These are phyloP conservation scores for Dendrocalamus latiflorus DNA, from an alignment of 202 grass and related monocot species.

Conservation along the genomic window DNA sequence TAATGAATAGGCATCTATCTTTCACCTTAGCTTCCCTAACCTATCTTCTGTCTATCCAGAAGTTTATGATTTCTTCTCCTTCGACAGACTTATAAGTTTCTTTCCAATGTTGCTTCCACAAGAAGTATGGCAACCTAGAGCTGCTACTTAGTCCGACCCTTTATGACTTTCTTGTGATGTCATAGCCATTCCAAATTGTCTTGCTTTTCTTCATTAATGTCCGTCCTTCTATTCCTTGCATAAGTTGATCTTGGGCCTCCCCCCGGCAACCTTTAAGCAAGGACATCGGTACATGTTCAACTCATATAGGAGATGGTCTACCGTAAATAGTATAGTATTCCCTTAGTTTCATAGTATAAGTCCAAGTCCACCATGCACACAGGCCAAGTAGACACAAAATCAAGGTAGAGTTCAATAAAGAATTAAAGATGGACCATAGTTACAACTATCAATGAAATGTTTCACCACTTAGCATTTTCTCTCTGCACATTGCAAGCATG, in stretches of 20 bases:
- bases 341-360: not conserved
- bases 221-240: not conserved
- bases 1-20: not conserved
- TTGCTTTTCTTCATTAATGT: not conserved
- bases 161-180: not conserved
- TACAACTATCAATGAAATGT: not conserved
- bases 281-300: not conserved
- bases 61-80: not conserved
- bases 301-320: not conserved
- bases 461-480: not conserved
- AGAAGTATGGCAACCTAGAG: not conserved
- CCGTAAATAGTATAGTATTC: not conserved
- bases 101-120: not conserved
- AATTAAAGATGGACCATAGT: not conserved
- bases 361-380: not conserved
- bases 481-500: not conserved
- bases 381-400: not conserved
- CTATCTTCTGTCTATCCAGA: not conserved
- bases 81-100: not conserved
- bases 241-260: not conserved
- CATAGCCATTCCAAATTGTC: not conserved
- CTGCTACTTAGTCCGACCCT: not conserved
- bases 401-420: not conserved
- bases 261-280: not conserved
- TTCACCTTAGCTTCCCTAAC: not conserved